These are phyloP conservation scores for Platismatia glauca DNA, from an alignment of 495 filamentous ascomycete genomes.

Conservation along the genomic window DNA sequence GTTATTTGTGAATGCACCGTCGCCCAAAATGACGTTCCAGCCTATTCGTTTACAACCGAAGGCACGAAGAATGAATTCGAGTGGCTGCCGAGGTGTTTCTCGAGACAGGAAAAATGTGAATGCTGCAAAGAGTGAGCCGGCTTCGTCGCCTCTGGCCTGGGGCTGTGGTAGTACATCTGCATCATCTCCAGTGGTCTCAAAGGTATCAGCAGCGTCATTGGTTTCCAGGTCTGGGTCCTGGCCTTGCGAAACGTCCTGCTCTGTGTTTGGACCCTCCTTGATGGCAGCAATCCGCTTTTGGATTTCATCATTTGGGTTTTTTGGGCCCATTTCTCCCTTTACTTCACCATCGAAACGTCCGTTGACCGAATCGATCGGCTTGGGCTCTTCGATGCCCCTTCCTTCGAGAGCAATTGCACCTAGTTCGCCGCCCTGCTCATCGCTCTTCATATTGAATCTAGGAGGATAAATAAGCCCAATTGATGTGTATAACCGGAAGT, in stretches of 20 bases:
- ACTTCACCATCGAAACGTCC: conserved; percentile 13
- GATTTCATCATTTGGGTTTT: conserved; percentile 38
- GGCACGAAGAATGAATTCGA: conserved; percentile 88
- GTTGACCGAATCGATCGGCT: conserved; percentile 42
- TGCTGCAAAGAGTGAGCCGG: conserved; percentile 64
- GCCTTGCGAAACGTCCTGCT: conserved; percentile 32
- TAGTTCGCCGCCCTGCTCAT: conserved; percentile 82
- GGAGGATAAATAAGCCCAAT: conserved; percentile 89
- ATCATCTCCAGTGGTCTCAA: conserved; percentile 65
- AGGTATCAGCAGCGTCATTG: conserved; percentile 74
- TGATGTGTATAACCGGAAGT: conserved; percentile 85
- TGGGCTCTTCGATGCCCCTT: conserved; percentile 46
- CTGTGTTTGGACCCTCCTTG: conserved; percentile 31
- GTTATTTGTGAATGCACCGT: conserved; percentile 82
- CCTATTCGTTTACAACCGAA: conserved; percentile 95
- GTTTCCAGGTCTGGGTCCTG: conserved; percentile 37
- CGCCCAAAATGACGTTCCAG: conserved; percentile 83
- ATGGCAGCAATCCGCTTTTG: conserved; percentile 48
- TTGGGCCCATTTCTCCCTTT: conserved; percentile 24
- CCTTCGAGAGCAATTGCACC: conserved; percentile 85
- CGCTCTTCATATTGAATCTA: conserved; percentile 78
- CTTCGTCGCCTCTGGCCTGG: conserved; percentile 44
- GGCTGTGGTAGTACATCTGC: conserved; percentile 86
- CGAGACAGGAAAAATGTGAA: conserved; percentile 90
- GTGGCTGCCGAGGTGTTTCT: conserved; percentile 79